Evolutionary conservation across 306 rosid genomes (phyloP).

Genomic region (Cicer arietinum): DNA sequence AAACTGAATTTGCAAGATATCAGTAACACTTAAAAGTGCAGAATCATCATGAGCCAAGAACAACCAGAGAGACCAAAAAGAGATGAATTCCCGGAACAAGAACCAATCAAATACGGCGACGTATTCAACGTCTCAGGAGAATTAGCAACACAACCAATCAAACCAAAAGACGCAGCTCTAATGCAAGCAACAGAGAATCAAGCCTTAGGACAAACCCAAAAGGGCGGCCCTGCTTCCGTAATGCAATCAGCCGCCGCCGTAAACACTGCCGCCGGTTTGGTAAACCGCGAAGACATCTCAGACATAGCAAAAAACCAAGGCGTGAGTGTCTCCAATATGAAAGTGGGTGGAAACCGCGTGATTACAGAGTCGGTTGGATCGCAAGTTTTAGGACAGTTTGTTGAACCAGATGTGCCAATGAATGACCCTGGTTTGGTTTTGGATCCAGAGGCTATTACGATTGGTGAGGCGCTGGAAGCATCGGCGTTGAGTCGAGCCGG

Average conservation of each 20-base stretch:
- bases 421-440: slow-evolving; percentile 43
- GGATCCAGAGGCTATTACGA: slow-evolving; percentile 52
- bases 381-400: slow-evolving; percentile 59
- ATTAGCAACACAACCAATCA: slow-evolving; percentile 52
- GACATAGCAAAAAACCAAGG: slow-evolving; percentile 53
- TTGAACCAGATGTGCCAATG: slow-evolving; percentile 54
- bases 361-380: slow-evolving; percentile 53
- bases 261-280: slow-evolving; percentile 49
- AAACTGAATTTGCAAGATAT: background rate
- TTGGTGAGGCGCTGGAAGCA: slow-evolving; percentile 73
- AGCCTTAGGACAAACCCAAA: slow-evolving; percentile 58
- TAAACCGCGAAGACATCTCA: slow-evolving; percentile 34
- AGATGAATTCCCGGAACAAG: slow-evolving; percentile 6
- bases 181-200: slow-evolving; percentile 70
- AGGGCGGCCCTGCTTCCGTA: slow-evolving; percentile 63
- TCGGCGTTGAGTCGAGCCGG: slow-evolving; percentile 39
- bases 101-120: slow-evolving; percentile 66
- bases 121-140: slow-evolving; percentile 68
- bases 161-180: slow-evolving; percentile 57
- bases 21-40: too few relatives aligned
- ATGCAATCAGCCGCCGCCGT: slow-evolving; percentile 67
- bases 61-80: slow-evolving; percentile 6
- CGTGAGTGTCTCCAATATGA: slow-evolving; percentile 42
- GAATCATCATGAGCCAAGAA: slow-evolving; percentile 37
- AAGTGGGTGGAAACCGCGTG: slow-evolving; percentile 48